Evolutionary conservation across 192 early-diverging fungal genomes (phyloP).

Genomic region (Coemansia sp.): DNA sequence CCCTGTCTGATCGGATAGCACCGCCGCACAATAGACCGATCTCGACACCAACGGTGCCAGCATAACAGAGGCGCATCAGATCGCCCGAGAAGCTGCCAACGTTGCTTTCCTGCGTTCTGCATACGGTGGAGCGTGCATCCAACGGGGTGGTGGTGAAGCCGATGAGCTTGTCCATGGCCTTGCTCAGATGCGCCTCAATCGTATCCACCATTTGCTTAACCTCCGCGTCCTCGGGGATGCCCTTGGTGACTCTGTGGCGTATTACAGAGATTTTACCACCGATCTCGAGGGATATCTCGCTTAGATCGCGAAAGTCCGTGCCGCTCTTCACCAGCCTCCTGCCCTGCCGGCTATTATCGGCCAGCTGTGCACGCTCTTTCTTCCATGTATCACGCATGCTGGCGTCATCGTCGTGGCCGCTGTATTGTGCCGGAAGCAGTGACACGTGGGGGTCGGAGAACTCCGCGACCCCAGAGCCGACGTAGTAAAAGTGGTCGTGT

Average conservation of each 20-base stretch:
- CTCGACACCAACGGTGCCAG: slow-evolving; percentile 40
- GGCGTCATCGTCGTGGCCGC: slow-evolving; percentile 33
- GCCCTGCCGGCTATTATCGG: slow-evolving; percentile 16
- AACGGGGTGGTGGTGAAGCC: slow-evolving; percentile 56
- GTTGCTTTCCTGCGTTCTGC: slow-evolving; percentile 63
- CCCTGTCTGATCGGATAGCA: slow-evolving; percentile 64
- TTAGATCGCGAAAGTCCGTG: slow-evolving; percentile 69
- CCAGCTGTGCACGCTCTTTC: slow-evolving; percentile 35
- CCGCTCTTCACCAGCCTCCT: slow-evolving; percentile 68
- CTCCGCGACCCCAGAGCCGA: slow-evolving; percentile 56
- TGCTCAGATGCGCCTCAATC: slow-evolving; percentile 54
- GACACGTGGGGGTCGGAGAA: slow-evolving; percentile 19
- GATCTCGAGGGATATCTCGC: slow-evolving; percentile 52
- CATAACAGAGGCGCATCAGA: slow-evolving; percentile 61
- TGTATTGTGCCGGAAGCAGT: slow-evolving; percentile 5
- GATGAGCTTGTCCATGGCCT: slow-evolving; percentile 59
- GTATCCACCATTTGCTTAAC: slow-evolving; percentile 53
- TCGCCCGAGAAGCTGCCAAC: slow-evolving; percentile 67
- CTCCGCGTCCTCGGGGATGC: slow-evolving; percentile 41
- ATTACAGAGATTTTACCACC: slow-evolving; percentile 33
- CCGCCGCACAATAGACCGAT: slow-evolving; percentile 65
- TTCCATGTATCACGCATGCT: slow-evolving; percentile 47
- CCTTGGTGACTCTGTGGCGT: slow-evolving; percentile 50
- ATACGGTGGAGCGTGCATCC: slow-evolving; percentile 63
- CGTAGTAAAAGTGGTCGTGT: slow-evolving; percentile 71